Conservation (phyloP, 83 land plant genomes). For the Thuja plicata region DNA sequence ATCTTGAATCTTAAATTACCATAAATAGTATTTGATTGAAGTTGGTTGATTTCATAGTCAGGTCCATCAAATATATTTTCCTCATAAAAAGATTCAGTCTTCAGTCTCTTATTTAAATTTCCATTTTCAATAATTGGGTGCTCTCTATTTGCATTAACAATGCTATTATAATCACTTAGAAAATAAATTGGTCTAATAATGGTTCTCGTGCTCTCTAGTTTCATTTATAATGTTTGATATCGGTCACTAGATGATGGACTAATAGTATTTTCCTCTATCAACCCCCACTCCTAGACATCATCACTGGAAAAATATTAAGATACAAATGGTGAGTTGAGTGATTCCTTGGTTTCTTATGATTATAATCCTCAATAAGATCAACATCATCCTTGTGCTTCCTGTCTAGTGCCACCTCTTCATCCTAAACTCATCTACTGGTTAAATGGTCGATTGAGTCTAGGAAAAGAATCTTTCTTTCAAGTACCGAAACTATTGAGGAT, state of each 20-base stretch:
- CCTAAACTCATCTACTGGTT: no score
- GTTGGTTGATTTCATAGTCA: neutral
- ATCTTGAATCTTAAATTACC: neutral
- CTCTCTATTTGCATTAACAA: neutral
- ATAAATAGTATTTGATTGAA: neutral
- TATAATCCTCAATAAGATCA: conserved; percentile 15
- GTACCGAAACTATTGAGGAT: no score
- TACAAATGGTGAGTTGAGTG: neutral
- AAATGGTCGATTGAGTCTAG: no score
- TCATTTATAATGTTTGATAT: conserved; percentile 30
- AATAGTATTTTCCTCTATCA: conserved; percentile 54
- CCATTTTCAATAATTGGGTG: neutral
- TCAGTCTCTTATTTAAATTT: conserved; percentile 11
- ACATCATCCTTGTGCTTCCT: conserved; percentile 34
- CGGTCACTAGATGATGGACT: conserved; percentile 13
- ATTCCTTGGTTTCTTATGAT: conserved; percentile 30
- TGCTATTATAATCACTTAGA: neutral
- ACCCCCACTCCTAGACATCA: conserved; percentile 52
- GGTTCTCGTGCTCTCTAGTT: conserved; percentile 20
- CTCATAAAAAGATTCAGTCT: conserved; percentile 8
- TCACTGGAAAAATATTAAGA: conserved; percentile 15
- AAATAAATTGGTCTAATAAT: neutral
- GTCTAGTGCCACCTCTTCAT: conserved; percentile 11
- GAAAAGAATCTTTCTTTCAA: no score
- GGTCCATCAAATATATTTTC: neutral